Base-by-base conservation (phyloP, 2,329 filamentous ascomycete genomes). In the Pleoardoris graminearum region DNA sequence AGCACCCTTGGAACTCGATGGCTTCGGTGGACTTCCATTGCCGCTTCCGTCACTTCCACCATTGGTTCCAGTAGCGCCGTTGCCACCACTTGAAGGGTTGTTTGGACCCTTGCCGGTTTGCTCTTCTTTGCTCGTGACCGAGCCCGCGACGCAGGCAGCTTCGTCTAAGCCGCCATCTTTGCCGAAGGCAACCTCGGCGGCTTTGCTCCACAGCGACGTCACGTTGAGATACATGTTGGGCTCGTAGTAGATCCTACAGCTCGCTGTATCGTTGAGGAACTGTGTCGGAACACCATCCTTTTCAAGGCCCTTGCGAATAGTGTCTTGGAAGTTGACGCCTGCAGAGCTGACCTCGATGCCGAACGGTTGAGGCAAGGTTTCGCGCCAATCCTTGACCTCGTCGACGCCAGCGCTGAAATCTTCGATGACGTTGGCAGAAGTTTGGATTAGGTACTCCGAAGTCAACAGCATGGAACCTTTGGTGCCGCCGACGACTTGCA, bases 191-290 rank as follows among this genome's bases (percentile, higher is more conserved):
- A 67, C 61, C 7, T 59, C 50, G 3, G 65, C 67, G 3, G 60
- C 63, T 52, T 70, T 73, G 25, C 70, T 72, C 85, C 85, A 87
- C 29, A 83, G 62, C n/a, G 69, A 73, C 1, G 74, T 75, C 1
- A 81, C 76, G 51, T 84, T 76, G 3, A 76, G 68, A 29, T 82
- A 68, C 69, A 83, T 85, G 2, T 75, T 68, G 14, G 76, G 65
- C 2, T 84, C 85, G 54, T 82, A 86, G 63, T 80, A 88, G 11
- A 87, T 66, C 4, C 84, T 76, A 58, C 85, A 88, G 58, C 85
- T 81, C 0, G 85, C 81, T 1, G 82, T 78, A 57, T 86, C 80
- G 50, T 84, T 82, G 1, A 81, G 70, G 61, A 87, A 88, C 59
- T 88, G 85, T 14, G 80, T 69, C 12, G 85, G 80, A 0, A 76